Conservation (phyloP, 2,329 filamentous ascomycete species). For the Sarocladiaceae sp. region DNA sequence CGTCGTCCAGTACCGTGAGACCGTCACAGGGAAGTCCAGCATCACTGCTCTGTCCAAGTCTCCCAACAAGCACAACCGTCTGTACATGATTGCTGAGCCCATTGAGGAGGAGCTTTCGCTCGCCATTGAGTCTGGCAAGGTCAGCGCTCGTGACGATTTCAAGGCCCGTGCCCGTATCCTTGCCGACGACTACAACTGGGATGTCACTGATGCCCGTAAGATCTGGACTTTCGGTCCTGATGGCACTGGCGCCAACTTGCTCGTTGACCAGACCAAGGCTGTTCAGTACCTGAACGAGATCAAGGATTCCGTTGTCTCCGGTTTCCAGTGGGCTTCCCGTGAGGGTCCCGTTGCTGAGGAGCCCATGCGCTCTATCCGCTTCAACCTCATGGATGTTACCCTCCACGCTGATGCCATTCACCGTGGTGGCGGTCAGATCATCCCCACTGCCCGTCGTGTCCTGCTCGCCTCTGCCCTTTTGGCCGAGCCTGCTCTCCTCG, state of each 20-base stretch:
- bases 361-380: slow-evolving; percentile 94
- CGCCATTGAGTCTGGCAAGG: slow-evolving; percentile 89
- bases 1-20: slow-evolving; percentile 98
- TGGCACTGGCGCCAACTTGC: slow-evolving; percentile 94
- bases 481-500: slow-evolving; percentile 84
- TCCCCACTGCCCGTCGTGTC: slow-evolving; percentile 96
- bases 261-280: slow-evolving; percentile 99
- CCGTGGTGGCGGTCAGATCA: slow-evolving; percentile 98
- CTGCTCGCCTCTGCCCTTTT: slow-evolving; percentile 90
- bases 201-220: slow-evolving; percentile 99
- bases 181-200: slow-evolving; percentile 97
- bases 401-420: slow-evolving; percentile 99
- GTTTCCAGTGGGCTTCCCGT: slow-evolving; percentile 99
- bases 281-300: slow-evolving; percentile 99
- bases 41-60: slow-evolving; percentile 99
- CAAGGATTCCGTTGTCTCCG: slow-evolving; percentile 99
- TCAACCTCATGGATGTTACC: slow-evolving; percentile 99
- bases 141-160: slow-evolving; percentile 95
- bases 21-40: slow-evolving; percentile 76
- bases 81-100: slow-evolving; percentile 91
- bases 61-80: slow-evolving; percentile 99
- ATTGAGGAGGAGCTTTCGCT: slow-evolving; percentile 86
- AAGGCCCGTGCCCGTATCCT: slow-evolving; percentile 95
- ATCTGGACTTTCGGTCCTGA: slow-evolving; percentile 99
- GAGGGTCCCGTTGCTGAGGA: slow-evolving; percentile 98